Evolutionary conservation across 2,329 filamentous ascomycete species (phyloP), one percentile per base, ranked within the genome.

Genomic region (Dactylella cylindrospora): DNA sequence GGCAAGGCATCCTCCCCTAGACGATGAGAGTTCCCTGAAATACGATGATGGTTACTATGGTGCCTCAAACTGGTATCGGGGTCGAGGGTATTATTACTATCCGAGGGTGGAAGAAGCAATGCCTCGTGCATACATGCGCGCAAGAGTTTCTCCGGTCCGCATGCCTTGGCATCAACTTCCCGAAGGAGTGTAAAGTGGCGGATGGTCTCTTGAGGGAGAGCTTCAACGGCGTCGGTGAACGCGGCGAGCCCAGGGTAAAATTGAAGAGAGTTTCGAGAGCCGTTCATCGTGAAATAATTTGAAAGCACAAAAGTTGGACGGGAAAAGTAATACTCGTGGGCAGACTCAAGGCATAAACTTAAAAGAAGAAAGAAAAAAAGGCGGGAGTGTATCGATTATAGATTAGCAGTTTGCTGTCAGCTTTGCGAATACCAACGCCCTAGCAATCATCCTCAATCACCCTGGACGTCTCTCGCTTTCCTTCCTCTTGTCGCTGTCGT

Each of bases 111-210:
- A 10, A 45, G 33, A 9, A 28, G 35, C 32, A 62, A 46, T 12
- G 86, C 82, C 47, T 79, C 79, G 64, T 84, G 79, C 68, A 95
- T 81, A 64, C 94, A 79, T 70, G 85, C 80, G 70, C 86, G 84
- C 57, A 98, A 79, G 70, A 85, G 81, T 68, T 93, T 86, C 72
- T 95, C 89, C 5, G 93, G 86, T 20, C 84, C 84, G 74, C 90
- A 93, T 66, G 95, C 87, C 76, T 98, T 98, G 65, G 91, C 91
- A 76, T 98, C 93, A 40, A 97, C 93, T 75, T 98, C 93, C 73
- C 96, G 96, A 68, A 98, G 79, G 53, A 97, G 80, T 26, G 91
- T 96, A 69, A 95, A 95, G 73, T 98, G 91, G 71, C 90, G 85
- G 68, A 95, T 89, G 44, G 96, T 88, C 75, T 98, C 93, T 73